Conservation (phyloP, 345 rosid genomes). For the Camelina hispida region DNA sequence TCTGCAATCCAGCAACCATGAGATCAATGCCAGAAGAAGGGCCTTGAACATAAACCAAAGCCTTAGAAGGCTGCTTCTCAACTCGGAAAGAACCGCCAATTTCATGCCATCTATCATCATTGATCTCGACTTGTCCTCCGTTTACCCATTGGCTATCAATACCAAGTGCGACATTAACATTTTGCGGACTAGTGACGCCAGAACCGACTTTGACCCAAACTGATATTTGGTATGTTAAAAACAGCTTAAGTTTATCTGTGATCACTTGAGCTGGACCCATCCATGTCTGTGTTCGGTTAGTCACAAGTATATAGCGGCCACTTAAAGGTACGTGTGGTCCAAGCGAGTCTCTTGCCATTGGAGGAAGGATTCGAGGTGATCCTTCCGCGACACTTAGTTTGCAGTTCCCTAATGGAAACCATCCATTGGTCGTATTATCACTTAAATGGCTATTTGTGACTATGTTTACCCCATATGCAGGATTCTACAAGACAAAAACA, state of each 20-base stretch:
- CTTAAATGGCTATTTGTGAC: slow-evolving; percentile 68
- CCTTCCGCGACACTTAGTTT: slow-evolving; percentile 62
- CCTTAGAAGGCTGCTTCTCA: slow-evolving; percentile 79
- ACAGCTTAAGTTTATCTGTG: slow-evolving; percentile 73
- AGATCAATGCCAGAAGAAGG: slow-evolving; percentile 77
- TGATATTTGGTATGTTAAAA: slow-evolving; percentile 87
- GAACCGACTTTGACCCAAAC: slow-evolving; percentile 87
- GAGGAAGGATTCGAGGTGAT: slow-evolving; percentile 81
- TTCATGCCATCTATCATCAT: slow-evolving; percentile 84
- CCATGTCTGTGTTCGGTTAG: slow-evolving; percentile 88
- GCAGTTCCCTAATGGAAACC: slow-evolving; percentile 96
- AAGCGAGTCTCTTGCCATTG: slow-evolving; percentile 85
- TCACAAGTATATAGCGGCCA: slow-evolving; percentile 71
- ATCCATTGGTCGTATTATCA: slow-evolving; percentile 56
- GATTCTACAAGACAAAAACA: slow-evolving; percentile 52
- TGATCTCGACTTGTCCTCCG: slow-evolving; percentile 85
- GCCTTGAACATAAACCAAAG: slow-evolving; percentile 87
- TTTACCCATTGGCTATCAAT: slow-evolving; percentile 92
- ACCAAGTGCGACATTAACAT: slow-evolving; percentile 82
- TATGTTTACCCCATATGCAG: slow-evolving; percentile 77
- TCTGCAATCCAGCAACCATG: slow-evolving; percentile 89
- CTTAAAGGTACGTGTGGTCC: slow-evolving; percentile 73
- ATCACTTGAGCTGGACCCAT: slow-evolving; percentile 98
- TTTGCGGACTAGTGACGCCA: slow-evolving; percentile 64
- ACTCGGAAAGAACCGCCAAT: slow-evolving; percentile 88